Conservation (phyloP, 352 stramenopile genomes). For the Phytophthora ramorum region DNA sequence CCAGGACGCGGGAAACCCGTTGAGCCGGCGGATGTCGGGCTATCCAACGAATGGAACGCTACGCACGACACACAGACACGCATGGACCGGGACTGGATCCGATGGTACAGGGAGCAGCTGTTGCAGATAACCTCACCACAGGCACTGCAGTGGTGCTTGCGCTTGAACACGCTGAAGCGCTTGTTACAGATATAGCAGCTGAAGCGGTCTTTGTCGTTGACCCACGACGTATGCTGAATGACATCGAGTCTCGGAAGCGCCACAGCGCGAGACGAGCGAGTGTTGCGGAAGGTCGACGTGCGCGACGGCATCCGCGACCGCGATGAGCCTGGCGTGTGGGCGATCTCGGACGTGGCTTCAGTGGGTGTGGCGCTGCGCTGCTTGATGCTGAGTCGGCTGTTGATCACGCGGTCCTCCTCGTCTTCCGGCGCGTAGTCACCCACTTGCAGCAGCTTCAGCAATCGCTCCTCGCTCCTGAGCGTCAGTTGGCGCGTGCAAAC, state of each 20-base stretch:
- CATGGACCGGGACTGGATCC: slow-evolving; percentile 86
- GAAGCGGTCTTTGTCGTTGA: slow-evolving; percentile 87
- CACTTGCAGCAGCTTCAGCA: slow-evolving; percentile 69
- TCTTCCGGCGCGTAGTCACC: slow-evolving; percentile 51
- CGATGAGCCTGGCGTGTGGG: slow-evolving; percentile 23
- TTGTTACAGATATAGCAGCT: slow-evolving; percentile 91
- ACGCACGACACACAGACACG: slow-evolving; percentile 87
- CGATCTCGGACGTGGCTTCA: slow-evolving; percentile 29
- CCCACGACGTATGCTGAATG: slow-evolving; percentile 84
- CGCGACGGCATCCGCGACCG: slow-evolving; percentile 49
- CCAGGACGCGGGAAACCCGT: slow-evolving; percentile 43
- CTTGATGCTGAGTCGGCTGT: slow-evolving; percentile 34
- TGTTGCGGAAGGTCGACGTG: slow-evolving; percentile 82
- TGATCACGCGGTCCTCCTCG: slow-evolving; percentile 31
- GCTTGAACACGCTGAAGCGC: slow-evolving; percentile 89
- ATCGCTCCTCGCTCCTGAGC: slow-evolving; percentile 43
- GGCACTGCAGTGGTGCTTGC: slow-evolving; percentile 87
- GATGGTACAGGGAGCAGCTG: slow-evolving; percentile 83
- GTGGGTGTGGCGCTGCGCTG: slow-evolving; percentile 24
- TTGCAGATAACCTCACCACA: slow-evolving; percentile 91
- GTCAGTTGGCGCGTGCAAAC: slow-evolving; percentile 53
- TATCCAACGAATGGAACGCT: slow-evolving; percentile 84
- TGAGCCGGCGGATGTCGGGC: slow-evolving; percentile 66
- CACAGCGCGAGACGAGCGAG: slow-evolving; percentile 74
- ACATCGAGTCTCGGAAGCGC: slow-evolving; percentile 77